Percentiles rank a stretch among this genome's conserved stretches.
phyloP scores from a whole-genome alignment of 2,329 filamentous ascomycete species.

The Ophiostoma novo-ulmi region DNA sequence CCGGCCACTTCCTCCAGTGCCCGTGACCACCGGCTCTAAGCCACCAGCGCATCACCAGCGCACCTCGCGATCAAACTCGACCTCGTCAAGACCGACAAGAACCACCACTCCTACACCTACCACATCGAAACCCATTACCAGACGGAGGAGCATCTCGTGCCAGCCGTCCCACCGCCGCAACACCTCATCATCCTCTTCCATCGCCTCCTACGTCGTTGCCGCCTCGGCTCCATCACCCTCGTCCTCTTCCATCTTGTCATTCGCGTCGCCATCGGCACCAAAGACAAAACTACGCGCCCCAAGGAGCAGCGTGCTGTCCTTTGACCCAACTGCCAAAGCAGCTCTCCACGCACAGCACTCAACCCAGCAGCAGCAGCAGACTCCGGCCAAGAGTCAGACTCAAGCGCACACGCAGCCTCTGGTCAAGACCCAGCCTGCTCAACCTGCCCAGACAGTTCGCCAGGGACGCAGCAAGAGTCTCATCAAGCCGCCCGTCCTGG shows the following conservation, averaged over 20 bases:
- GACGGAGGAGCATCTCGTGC: background rate
- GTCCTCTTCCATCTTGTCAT: background rate
- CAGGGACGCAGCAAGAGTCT: background rate
- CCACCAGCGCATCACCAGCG: background rate
- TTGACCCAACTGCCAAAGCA: background rate
- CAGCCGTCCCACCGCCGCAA: background rate
- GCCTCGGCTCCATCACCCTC: constrained; percentile 3
- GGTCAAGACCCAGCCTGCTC: background rate
- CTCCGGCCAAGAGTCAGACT: background rate
- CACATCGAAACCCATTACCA: background rate
- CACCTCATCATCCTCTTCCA: constrained; percentile 14
- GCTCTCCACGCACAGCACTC: background rate
- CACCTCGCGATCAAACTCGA: background rate
- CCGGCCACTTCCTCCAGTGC: background rate
- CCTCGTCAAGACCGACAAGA: background rate
- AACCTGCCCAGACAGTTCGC: background rate
- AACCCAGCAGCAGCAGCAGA: background rate
- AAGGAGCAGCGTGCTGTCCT: background rate
- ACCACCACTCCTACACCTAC: background rate
- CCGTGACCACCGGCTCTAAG: background rate
- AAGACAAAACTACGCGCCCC: background rate
- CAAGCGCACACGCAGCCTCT: background rate
- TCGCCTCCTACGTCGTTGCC: background rate
- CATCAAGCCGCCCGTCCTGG: background rate
- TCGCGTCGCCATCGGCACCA: background rate